Evolutionary conservation across 495 filamentous ascomycete genomes (phyloP).

Genomic region (Hapsidospora chrysogenum): DNA sequence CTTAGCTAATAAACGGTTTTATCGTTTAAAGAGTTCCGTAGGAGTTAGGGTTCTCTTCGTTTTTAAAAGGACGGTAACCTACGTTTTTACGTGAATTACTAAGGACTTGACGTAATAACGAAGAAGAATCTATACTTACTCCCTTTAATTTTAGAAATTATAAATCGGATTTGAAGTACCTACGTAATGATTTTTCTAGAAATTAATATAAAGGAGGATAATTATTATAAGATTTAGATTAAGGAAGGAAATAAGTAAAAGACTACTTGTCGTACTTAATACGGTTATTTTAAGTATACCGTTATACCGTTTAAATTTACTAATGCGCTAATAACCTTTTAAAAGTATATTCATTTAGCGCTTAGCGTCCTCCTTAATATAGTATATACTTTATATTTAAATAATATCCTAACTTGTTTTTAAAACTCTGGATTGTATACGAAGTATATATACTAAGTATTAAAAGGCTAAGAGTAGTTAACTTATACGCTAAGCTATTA

Average conservation of each 20-base stretch:
- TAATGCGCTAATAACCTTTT: not conserved
- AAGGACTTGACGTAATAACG: not conserved
- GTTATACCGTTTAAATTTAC: not conserved
- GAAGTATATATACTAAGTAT: not conserved
- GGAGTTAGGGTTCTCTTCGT: not conserved
- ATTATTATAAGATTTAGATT: no score
- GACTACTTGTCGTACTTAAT: no score
- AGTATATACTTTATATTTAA: no score
- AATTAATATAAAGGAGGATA: no score
- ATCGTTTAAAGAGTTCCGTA: not conserved
- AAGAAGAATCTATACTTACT: not conserved
- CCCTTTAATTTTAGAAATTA: not conserved
- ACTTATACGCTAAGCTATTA: not conserved
- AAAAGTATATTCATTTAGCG: not conserved
- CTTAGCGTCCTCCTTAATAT: no score
- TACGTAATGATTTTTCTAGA: no score
- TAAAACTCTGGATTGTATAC: no score
- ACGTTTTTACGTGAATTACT: not conserved
- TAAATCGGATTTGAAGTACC: not conserved
- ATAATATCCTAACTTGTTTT: no score
- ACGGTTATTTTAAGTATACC: no score
- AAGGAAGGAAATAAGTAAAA: no score
- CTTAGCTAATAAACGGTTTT: not conserved
- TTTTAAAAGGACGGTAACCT: not conserved
- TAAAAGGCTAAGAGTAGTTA: not conserved